phyloP scores from a whole-genome alignment of 1,284 basidiomycete genomes.

The Megacollybia platyphylla region DNA sequence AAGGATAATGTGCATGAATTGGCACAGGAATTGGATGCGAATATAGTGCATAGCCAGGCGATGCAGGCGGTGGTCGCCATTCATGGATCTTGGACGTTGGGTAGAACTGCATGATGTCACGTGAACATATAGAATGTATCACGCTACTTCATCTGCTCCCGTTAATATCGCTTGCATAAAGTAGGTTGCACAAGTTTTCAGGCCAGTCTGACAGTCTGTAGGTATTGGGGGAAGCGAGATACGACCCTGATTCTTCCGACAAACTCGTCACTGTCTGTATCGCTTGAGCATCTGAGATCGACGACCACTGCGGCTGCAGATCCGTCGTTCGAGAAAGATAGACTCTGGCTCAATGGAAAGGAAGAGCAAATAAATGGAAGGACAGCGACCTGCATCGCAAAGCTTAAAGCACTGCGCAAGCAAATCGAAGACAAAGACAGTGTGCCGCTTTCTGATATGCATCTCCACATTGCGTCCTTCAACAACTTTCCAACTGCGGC shows the following conservation, averaged over 20 bases:
- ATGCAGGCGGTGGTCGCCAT: slow-evolving; percentile 27
- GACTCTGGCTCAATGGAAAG: slow-evolving; percentile 89
- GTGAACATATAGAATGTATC: slow-evolving; percentile 43
- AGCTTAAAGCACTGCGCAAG: slow-evolving; percentile 72
- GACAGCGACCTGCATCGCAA: slow-evolving; percentile 76
- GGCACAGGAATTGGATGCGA: slow-evolving; percentile 17
- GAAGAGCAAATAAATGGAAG: slow-evolving; percentile 87
- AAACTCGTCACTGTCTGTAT: slow-evolving; percentile 95
- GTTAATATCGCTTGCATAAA: slow-evolving; percentile 98
- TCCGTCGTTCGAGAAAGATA: slow-evolving; percentile 62
- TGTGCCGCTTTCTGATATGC: slow-evolving; percentile 51
- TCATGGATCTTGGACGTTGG: neutral
- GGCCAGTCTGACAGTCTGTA: slow-evolving; percentile 15
- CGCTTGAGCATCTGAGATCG: slow-evolving; percentile 86
- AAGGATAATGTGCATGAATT: slow-evolving; percentile 66
- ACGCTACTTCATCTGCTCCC: slow-evolving; percentile 87
- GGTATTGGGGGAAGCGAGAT: slow-evolving; percentile 98
- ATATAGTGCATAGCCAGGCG: slow-evolving; percentile 40
- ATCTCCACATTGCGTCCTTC: slow-evolving; percentile 82
- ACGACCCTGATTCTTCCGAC: slow-evolving; percentile 93
- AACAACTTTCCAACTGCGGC: slow-evolving; percentile 99
- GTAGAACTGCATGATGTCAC: neutral
- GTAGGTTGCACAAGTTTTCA: slow-evolving; percentile 21
- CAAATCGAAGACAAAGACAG: slow-evolving; percentile 51
- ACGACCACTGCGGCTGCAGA: slow-evolving; percentile 90